Base-by-base conservation (phyloP, 768 basidiomycete species). In the Mycena epipterygia region DNA sequence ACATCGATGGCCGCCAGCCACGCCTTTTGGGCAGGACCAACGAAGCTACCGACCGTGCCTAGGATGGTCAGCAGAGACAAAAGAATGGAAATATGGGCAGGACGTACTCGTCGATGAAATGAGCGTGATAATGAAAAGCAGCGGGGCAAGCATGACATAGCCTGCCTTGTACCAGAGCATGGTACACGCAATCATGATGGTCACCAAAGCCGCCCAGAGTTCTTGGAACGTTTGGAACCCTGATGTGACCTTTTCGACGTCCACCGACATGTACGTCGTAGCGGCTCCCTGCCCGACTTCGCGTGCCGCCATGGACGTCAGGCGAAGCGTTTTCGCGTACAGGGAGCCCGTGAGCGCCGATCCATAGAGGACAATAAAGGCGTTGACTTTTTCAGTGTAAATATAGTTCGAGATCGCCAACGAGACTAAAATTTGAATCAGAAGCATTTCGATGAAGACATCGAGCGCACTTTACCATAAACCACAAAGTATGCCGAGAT, bases 181-280 rank as follows among this genome's bases (percentile, higher is more conserved):
- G 12, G 49, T 41, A 49, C 66, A 67, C 14, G 66, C 66, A 16
- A 60, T 30, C 39, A 67, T 2, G 17, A 67, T 51, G 29, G 58
- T 67, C 16, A 51, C 13, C n/a, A 67, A 49, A 7, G 66, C 57
- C 5, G 66, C 35, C 66, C 66, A 67, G 48, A n/a, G n/a, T n/a
- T n/a, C n/a, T n/a, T n/a, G n/a, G n/a, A n/a, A n/a, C n/a, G n/a
- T n/a, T n/a, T n/a, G 27, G 58, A 67, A 67, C 3, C 66, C 66
- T 27, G 0, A 1, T 6, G 66, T 53, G 37, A 52, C 57, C 7
- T 67, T 67, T 16, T 44, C 66, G 48, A 67, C 66, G 58, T 67
- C 66, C 6, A 67, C 66, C 17, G 66, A 67, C 66, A 67, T 67
- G 57, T 67, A 67, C 6, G 65, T 67, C 46, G 65, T 59, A 2